Evolutionary conservation across 257 asterid species (phyloP), one percentile per base, ranked within the genome.

Genomic region (Solanum pennellii): DNA sequence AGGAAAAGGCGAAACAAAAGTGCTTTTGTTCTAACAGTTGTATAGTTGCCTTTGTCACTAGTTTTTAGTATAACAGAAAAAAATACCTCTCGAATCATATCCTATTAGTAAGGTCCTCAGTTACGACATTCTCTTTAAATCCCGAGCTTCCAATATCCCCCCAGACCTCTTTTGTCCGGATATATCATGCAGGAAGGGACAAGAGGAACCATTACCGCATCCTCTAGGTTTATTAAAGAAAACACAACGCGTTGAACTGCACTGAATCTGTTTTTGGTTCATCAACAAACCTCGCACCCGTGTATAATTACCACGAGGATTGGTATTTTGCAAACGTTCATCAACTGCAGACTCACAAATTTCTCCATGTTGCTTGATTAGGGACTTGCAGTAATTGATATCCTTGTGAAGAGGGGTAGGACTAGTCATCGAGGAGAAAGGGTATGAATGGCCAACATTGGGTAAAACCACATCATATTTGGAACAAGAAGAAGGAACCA

Each of bases 301-400:
- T 87, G 84, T 29, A 87, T 52, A 52, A 52, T 31, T 72, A 39
- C 86, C 83, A 86, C 80, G 87, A 86, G 88, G 68, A 39, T 75
- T 86, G 14, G 74, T 71, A 35, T 31, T 79, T 10, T 21, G 88
- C 29, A 71, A 83, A 82, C n/a, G 83, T 10, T 73, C 89, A 13
- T 56, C 72, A 47, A 59, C 90, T 86, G 7, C 16, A 31, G 8
- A 74, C 21, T 73, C 82, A 44, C 65, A 88, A 27, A 41, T 88
- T 84, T 77, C 83, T 41, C 92, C 94, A 88, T 91, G 93, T 85
- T 91, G 91, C 87, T 65, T 87, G 86, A 90, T 84, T 76, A 87
- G 71, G 85, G 91, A 71, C 72, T 86, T 87, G 29, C 60, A 42
- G 77, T 90, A 88, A 59, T 84, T 83, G 18, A 84, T 15, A 82